Evolutionary conservation across 1,139 yeast genomes (phyloP).

Genomic region (Fermentozyma sake): DNA sequence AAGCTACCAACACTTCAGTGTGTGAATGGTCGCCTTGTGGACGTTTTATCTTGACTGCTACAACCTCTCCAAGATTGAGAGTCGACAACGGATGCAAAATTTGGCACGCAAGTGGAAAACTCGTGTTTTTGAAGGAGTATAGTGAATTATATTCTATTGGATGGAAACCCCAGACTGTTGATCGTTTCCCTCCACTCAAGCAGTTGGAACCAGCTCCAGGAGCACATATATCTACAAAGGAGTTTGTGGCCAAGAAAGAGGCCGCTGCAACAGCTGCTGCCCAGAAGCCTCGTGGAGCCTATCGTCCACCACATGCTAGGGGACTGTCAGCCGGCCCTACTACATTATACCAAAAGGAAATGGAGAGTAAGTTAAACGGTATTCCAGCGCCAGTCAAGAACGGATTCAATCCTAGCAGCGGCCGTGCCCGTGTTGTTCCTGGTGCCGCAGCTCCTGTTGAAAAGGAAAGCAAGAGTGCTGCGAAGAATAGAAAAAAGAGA

Average conservation of each 20-base stretch:
- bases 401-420: constrained; percentile 19
- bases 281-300: constrained; percentile 74
- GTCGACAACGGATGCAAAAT: constrained; percentile 93
- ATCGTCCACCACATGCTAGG: constrained; percentile 95
- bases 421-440: constrained; percentile 33
- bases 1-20: constrained; percentile 90
- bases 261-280: constrained; percentile 34
- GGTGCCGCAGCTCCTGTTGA: constrained; percentile 41
- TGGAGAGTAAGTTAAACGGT: constrained; percentile 24
- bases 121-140: constrained; percentile 74
- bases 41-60: constrained; percentile 86
- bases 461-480: constrained; percentile 58
- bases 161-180: constrained; percentile 79
- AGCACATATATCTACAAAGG: constrained; percentile 66
- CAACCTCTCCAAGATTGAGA: constrained; percentile 93
- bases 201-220: constrained; percentile 55
- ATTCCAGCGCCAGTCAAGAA: constrained; percentile 19
- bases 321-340: constrained; percentile 37
- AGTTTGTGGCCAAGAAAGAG: constrained; percentile 44
- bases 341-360: constrained; percentile 56
- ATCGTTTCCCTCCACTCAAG: constrained; percentile 56
- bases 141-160: constrained; percentile 74
- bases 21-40: constrained; percentile 99
- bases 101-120: constrained; percentile 88
- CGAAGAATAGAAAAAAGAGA: constrained; percentile 76